Conservation (phyloP, 2,329 filamentous ascomycete species). For the Samsoniella hepiali region DNA sequence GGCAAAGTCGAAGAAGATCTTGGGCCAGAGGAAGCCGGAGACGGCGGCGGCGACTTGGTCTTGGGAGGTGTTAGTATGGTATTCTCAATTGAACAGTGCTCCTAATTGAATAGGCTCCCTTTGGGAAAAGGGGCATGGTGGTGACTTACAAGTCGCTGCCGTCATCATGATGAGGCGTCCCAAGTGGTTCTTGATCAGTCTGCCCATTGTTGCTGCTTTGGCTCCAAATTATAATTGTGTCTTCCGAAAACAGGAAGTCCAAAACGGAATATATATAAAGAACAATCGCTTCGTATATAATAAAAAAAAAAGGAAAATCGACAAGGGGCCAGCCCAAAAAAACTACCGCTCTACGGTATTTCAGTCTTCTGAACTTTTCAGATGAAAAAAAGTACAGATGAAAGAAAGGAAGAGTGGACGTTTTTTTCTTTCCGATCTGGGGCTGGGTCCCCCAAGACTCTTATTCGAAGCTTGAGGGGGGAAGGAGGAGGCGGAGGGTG, state of each 20-base stretch:
- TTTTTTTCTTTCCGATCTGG: background rate
- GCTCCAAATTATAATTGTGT: background rate
- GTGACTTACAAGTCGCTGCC: constrained; percentile 66
- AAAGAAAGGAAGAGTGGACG: constrained; percentile 18
- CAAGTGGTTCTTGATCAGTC: constrained; percentile 99
- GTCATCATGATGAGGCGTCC: constrained; percentile 89
- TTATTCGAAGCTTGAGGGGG: constrained; percentile 2
- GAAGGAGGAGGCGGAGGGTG: background rate
- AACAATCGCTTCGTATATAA: background rate
- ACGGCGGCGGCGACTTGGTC: constrained; percentile 84
- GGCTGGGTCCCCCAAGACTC: background rate
- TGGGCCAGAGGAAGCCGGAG: constrained; percentile 95
- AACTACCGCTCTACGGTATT: constrained; percentile 14
- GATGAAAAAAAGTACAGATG: constrained; percentile 16
- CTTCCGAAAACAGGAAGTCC: background rate
- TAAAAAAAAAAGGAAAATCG: background rate
- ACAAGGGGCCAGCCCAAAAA: constrained; percentile 19
- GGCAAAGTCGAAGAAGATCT: constrained; percentile 96
- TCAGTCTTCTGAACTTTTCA: constrained; percentile 8
- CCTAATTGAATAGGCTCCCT: no score
- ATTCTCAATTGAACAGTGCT: background rate
- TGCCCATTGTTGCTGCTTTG: constrained; percentile 67
- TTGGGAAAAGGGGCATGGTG: background rate
- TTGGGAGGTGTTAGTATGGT: constrained; percentile 34
- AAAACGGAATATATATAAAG: background rate